phyloP scores from a whole-genome alignment of 1,284 basidiomycete species.

The Cutaneotrichosporon daszewskae region DNA sequence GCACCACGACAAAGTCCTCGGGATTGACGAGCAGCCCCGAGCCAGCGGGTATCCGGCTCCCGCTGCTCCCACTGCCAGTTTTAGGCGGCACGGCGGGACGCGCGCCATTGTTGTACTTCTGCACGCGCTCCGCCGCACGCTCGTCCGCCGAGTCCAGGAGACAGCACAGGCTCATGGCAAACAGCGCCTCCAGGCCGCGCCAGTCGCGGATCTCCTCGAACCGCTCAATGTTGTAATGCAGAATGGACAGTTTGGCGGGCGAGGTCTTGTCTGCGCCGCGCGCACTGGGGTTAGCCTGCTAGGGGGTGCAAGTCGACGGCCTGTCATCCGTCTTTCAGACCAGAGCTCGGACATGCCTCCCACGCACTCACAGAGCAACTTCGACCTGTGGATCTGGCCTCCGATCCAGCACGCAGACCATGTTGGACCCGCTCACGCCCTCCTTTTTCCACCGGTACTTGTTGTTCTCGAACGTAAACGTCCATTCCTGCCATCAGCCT shows the following conservation, averaged over 20 bases:
- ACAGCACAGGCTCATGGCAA: slow-evolving; percentile 28
- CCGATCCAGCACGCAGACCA: slow-evolving; percentile 42
- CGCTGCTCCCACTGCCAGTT: no score
- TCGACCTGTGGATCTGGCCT: slow-evolving; percentile 45
- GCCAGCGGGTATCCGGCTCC: no score
- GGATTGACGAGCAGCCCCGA: no score
- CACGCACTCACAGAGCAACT: slow-evolving; percentile 14
- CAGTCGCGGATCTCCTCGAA: slow-evolving; percentile 44
- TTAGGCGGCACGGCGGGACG: no score
- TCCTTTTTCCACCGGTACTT: slow-evolving; percentile 43
- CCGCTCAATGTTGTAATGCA: slow-evolving; percentile 47
- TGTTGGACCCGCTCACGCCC: slow-evolving; percentile 28
- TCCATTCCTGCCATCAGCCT: slow-evolving; percentile 32
- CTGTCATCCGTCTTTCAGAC: no score
- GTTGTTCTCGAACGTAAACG: slow-evolving; percentile 42
- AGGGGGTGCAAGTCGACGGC: no score
- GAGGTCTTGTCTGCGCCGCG: slow-evolving; percentile 27
- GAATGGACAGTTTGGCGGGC: slow-evolving; percentile 37
- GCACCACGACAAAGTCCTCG: no score
- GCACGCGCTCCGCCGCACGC: no score
- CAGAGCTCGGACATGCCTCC: no score
- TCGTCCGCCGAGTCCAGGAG: no score
- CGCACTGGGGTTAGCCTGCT: slow-evolving; percentile 32
- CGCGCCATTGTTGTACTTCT: no score
- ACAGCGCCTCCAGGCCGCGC: slow-evolving; percentile 40